Base-by-base conservation (phyloP, 176 grass and related monocot genomes). In the Stipa capillata region DNA sequence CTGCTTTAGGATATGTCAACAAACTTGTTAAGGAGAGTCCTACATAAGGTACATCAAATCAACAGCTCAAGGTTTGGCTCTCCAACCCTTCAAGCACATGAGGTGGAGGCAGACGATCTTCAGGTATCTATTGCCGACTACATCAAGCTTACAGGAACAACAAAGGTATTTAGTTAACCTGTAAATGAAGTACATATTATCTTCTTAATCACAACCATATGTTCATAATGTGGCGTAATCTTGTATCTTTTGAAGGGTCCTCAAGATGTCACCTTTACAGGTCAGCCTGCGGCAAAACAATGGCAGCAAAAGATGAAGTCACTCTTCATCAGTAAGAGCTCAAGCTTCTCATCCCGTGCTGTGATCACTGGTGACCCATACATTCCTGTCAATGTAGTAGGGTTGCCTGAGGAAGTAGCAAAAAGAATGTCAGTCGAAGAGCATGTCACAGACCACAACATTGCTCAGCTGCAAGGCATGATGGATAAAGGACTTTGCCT, bases 351-450 rank as follows among this genome's bases (percentile, higher is more conserved):
- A 13, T 93, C 60, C 7, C 87, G 87, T 48, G 83, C 44, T 52
- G 87, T 90, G 58, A 93, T 93, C 43, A 93, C 85, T 12, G 91
- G 87, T 54, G 91, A 93, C 59, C 80, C 91, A 14, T 93, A 93
- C 85, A 90, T 93, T 55, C 73, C 65, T 21, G 20, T 93, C 21
- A 79, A 87, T 42, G 78, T 82, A 23, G 74, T 90, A 54, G 91
- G 87, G 25, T 60, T 93, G 11, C 91, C 91, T 65, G 58, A 86
- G 66, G 87, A 90, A 82, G 29, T 93, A 50, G 91, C 87, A 51
- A 75, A 72, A 32, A 87, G 66, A 45, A 90, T 93, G 33, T 87
- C 91, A 8, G 88, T 93, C 42, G 25, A 87, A 67, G 84, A 90
- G 55, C 78, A 21, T 36, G 84, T 87, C 23, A 93, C 84, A 56